These are phyloP conservation scores for Podospora anserina DNA, from an alignment of 495 filamentous ascomycete species.

Conservation along the genomic window DNA sequence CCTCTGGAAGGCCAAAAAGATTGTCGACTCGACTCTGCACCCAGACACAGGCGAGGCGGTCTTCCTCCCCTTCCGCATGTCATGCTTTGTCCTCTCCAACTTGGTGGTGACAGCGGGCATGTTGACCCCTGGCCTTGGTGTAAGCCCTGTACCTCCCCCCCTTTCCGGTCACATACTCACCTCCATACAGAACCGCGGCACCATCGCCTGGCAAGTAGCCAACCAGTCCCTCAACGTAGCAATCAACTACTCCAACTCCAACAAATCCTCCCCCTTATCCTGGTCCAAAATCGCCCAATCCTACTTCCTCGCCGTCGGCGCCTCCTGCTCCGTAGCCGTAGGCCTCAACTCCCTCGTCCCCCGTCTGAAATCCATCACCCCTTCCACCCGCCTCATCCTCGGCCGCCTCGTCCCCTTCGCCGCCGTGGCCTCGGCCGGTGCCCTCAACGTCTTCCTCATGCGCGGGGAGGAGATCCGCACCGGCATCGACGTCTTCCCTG, in stretches of 20 bases:
- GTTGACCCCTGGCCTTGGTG: slow-evolving; percentile 80
- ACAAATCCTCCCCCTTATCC: slow-evolving; percentile 88
- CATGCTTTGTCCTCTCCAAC: slow-evolving; percentile 89
- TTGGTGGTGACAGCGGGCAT: slow-evolving; percentile 96
- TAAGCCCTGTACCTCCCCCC: slow-evolving; percentile 34
- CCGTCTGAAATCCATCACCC: slow-evolving; percentile 71
- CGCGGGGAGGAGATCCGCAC: slow-evolving; percentile 88
- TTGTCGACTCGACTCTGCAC: slow-evolving; percentile 92
- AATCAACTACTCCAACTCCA: slow-evolving; percentile 95
- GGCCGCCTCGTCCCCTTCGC: slow-evolving; percentile 89
- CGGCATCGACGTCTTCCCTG: slow-evolving; percentile 93
- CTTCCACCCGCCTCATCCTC: slow-evolving; percentile 68
- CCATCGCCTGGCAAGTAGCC: slow-evolving; percentile 88
- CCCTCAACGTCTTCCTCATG: slow-evolving; percentile 96
- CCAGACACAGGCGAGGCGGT: slow-evolving; percentile 92
- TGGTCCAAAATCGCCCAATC: slow-evolving; percentile 76
- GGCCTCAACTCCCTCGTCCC: slow-evolving; percentile 89
- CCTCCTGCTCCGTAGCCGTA: slow-evolving; percentile 87
- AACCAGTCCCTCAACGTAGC: slow-evolving; percentile 98
- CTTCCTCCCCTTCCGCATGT: slow-evolving; percentile 95
- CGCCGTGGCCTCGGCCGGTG: slow-evolving; percentile 84
- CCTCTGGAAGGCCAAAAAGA: slow-evolving; percentile 92
- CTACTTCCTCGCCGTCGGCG: slow-evolving; percentile 87
- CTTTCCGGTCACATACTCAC: not conserved
- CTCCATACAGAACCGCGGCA: slow-evolving; percentile 67